Evolutionary conservation across 495 filamentous ascomycete genomes (phyloP), one percentile per base, ranked within the genome.

Genomic region (Penicillium bovifimosum): DNA sequence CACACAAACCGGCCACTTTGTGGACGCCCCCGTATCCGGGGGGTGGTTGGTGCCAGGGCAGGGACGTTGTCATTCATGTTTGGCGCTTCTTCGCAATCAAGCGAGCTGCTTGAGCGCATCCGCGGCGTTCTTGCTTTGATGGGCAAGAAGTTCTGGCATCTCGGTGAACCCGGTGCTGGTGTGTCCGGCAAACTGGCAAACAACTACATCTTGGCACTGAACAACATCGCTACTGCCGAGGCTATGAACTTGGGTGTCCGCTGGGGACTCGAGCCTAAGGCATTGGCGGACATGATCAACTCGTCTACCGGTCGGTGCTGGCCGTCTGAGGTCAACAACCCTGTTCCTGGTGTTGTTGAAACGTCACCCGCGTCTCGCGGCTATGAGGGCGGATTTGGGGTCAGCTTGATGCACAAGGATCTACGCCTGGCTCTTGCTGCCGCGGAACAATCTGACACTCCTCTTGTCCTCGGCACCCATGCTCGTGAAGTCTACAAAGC

Each of bases 261-360:
- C 54, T 88, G 86, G 78, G 91, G 91, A 1, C 78, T 96, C 9
- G 87, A 96, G 48, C 83, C 87, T 9, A 86, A 86, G 60, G 81
- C 82, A 1, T 71, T 96, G 11, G 88, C 86, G 1, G 79, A 82
- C 34, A 76, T 96, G 68, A 86, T 96, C 67, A 96, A 93, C 63
- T 80, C 84, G 16, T 88, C 86, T 41, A 95, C 88, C 1, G 91
- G 91, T 32, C 83, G 79, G 45, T 96, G 89, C 76, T 96, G 91
- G 91, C 88, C 90, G 7, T 90, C 83, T 52, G 91, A 96, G 65
- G 69, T 91, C 40, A 96, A 96, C 64, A 96, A 96, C 61, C 91
- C 91, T 1, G 88, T 96, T 9, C 86, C 88, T 35, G 90, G 87
- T n/a, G 88, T 92, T 0, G 76, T 88, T 8, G 80, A 85, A 35